Conservation (phyloP, 345 rosid genomes). For the Bruguiera parviflora region DNA sequence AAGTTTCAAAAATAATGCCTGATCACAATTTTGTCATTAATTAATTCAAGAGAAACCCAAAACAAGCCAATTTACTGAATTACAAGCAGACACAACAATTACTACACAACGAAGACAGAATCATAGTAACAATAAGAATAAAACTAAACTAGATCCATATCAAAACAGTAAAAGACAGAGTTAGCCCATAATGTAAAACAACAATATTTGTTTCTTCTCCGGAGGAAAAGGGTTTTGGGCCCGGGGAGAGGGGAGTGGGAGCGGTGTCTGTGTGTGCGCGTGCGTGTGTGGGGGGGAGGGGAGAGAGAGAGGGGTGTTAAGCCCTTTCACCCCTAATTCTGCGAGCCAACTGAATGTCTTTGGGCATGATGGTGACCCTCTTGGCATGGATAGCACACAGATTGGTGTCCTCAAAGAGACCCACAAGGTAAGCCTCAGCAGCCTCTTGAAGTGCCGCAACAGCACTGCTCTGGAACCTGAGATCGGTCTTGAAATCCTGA, state of each 20-base stretch:
- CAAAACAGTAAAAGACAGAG: not conserved
- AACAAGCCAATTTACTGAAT: too few species aligned
- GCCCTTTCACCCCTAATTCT: not conserved
- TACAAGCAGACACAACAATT: too few species aligned
- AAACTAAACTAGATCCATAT: not conserved
- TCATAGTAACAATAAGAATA: not conserved
- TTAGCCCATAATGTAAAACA: not conserved
- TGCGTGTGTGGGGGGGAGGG: too few species aligned
- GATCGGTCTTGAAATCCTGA: not conserved
- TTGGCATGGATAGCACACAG: not conserved
- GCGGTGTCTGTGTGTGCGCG: too few species aligned
- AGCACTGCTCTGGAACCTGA: constrained; percentile 1
- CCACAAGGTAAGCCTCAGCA: not conserved
- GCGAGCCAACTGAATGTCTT: not conserved
- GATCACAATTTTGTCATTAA: too few species aligned
- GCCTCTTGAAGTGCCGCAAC: not conserved
- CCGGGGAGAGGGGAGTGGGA: too few species aligned
- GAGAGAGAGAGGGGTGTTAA: too few species aligned
- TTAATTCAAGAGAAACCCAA: too few species aligned
- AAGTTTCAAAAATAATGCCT: too few species aligned
- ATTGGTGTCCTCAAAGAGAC: not conserved
- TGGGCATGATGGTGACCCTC: not conserved
- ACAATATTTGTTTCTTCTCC: too few species aligned
- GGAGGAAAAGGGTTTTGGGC: too few species aligned
- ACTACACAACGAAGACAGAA: too few species aligned